phyloP scores from a whole-genome alignment of 805 yeast genomes.

The Jamesozyma lodderae region DNA sequence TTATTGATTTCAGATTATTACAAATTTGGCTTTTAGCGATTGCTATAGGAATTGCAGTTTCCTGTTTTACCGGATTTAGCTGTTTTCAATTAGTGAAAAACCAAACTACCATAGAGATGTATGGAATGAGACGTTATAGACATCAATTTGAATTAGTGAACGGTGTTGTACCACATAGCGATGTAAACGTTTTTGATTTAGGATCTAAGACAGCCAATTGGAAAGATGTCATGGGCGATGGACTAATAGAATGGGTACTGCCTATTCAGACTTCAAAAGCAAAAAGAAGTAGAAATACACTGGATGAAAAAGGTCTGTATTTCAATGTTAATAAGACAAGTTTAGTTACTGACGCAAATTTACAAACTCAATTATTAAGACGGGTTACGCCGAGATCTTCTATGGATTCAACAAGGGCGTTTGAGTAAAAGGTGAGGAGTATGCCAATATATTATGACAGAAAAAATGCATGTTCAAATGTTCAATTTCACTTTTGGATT shows the following conservation, averaged over 20 bases:
- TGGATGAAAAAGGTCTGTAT: constrained; percentile 41
- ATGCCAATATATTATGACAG: too few species aligned
- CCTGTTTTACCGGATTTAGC: constrained; percentile 48
- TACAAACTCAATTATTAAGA: constrained; percentile 25
- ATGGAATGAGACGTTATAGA: constrained; percentile 43
- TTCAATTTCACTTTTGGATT: too few species aligned
- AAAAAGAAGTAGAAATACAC: constrained; percentile 22
- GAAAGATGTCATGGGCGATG: constrained; percentile 63
- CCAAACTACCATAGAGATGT: constrained; percentile 74
- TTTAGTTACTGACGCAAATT: constrained; percentile 29
- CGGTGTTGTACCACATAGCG: constrained; percentile 29
- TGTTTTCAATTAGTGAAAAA: constrained; percentile 53
- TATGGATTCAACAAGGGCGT: too few species aligned
- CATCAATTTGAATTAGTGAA: constrained; percentile 33
- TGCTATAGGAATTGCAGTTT: constrained; percentile 47
- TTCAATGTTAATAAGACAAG: constrained; percentile 29
- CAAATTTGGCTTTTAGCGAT: constrained; percentile 47
- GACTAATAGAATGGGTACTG: constrained; percentile 58
- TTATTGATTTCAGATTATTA: constrained; percentile 50
- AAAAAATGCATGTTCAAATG: too few species aligned
- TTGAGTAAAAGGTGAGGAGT: not conserved
- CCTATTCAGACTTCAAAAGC: constrained; percentile 38
- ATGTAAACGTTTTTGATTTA: constrained; percentile 62
- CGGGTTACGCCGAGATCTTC: constrained; percentile 28
- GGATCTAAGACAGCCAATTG: constrained; percentile 54